Evolutionary conservation across 2,329 filamentous ascomycete species (phyloP).

Genomic region (Fusarium domesticum): DNA sequence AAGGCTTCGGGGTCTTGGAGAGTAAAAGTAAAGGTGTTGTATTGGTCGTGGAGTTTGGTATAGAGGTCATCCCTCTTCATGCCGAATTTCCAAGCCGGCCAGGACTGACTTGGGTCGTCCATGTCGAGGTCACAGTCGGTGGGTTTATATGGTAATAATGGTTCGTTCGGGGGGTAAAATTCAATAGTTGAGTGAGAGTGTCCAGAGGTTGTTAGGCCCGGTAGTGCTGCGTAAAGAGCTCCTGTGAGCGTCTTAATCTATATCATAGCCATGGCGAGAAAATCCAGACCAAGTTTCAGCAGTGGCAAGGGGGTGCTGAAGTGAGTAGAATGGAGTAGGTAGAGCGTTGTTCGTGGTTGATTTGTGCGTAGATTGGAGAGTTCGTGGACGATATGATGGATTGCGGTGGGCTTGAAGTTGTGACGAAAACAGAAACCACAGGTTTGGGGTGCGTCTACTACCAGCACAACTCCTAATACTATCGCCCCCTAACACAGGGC

Average conservation of each 20-base stretch:
- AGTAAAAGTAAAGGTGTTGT: conserved; percentile 55
- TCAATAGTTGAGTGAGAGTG: conserved; percentile 13
- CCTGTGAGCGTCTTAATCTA: conserved; percentile 27
- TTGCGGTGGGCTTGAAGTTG: conserved; percentile 21
- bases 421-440: conserved; percentile 26
- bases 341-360: conserved; percentile 11
- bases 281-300: conserved; percentile 16
- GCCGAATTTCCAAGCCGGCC: conserved; percentile 63
- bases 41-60: conserved; percentile 56
- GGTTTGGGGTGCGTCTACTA: conserved; percentile 28
- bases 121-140: conserved; percentile 51
- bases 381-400: conserved; percentile 17
- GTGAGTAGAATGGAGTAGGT: conserved; percentile 3
- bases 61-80: conserved; percentile 59
- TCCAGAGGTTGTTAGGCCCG: conserved; percentile 23
- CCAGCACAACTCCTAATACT: conserved; percentile 25
- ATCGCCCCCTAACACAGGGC: conserved; percentile 23
- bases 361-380: conserved; percentile 11
- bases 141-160: conserved; percentile 8
- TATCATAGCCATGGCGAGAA: conserved; percentile 27
- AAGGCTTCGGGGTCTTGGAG: conserved; percentile 60
- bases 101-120: conserved; percentile 53
- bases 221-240: conserved; percentile 24
- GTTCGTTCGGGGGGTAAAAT: conserved; percentile 8
- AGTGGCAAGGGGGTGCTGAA: conserved; percentile 23